These are phyloP conservation scores for Mycena alexandri DNA, from an alignment of 768 basidiomycete species.

Conservation along the genomic window DNA sequence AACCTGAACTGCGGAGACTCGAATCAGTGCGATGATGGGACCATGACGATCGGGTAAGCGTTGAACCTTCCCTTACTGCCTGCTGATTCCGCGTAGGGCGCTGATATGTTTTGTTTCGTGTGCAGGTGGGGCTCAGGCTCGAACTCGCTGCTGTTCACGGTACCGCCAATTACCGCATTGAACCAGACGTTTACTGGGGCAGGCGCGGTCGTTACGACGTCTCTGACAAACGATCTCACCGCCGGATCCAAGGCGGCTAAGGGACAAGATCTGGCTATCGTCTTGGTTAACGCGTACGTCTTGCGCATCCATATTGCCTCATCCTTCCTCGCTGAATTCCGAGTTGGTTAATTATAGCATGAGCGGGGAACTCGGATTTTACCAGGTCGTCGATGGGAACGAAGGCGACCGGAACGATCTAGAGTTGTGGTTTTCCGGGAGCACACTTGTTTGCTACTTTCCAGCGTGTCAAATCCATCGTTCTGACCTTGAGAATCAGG, in stretches of 20 bases:
- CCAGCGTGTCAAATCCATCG: conserved; percentile 23
- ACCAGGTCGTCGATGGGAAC: conserved; percentile 73
- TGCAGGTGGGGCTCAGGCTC: conserved; percentile 65
- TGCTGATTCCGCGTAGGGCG: neutral
- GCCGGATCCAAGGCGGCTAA: conserved; percentile 55
- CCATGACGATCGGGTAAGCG: conserved; percentile 71
- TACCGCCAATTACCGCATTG: conserved; percentile 63
- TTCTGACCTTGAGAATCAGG: conserved; percentile 59
- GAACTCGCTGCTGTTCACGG: conserved; percentile 58
- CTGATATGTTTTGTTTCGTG: neutral
- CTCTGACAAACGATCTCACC: conserved; percentile 58
- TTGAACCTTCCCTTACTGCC: neutral
- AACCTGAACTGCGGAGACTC: conserved; percentile 59
- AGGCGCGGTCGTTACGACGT: conserved; percentile 56
- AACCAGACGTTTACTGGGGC: conserved; percentile 51
- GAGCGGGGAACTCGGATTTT: conserved; percentile 67
- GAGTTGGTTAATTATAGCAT: conserved; percentile 50
- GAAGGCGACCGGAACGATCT: conserved; percentile 71
- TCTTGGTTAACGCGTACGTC: conserved; percentile 69
- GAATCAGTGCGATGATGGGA: conserved; percentile 70
- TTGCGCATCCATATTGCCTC: neutral
- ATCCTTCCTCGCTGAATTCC: conserved; percentile 43
- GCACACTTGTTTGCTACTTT: conserved; percentile 53
- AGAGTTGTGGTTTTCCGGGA: conserved; percentile 69
- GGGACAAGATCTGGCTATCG: conserved; percentile 68